A percentile compares a stretch with the other conserved stretches of the same genome.
phyloP scores from a whole-genome alignment of 192 early-diverging fungal genomes.

The Backusella morwellensis region DNA sequence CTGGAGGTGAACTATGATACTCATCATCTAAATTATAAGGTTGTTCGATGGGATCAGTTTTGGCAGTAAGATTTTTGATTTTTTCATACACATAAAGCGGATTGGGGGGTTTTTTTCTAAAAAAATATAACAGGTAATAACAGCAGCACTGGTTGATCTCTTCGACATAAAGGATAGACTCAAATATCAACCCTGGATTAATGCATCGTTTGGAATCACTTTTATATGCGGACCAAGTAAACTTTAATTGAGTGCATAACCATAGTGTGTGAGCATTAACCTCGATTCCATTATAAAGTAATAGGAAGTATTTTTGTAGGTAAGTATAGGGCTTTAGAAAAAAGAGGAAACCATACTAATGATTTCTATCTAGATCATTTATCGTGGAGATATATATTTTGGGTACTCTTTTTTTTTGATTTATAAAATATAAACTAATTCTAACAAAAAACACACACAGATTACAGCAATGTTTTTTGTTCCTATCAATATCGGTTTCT shows the following conservation, averaged over 20 bases:
- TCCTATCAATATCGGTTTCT: not conserved
- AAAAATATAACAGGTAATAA: not conserved
- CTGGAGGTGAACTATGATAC: not conserved
- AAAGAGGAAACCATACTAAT: too few species aligned
- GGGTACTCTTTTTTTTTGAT: not conserved
- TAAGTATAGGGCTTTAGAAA: not conserved
- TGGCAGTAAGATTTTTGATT: not conserved
- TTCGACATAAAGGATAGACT: not conserved
- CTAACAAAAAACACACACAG: not conserved
- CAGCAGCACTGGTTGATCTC: not conserved
- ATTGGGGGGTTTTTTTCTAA: not conserved
- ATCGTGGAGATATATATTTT: not conserved
- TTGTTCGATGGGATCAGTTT: not conserved
- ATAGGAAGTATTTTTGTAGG: not conserved
- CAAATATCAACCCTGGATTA: not conserved
- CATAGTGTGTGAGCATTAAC: not conserved
- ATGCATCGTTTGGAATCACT: not conserved
- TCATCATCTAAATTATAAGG: not conserved
- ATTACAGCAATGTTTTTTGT: not conserved
- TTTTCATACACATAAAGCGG: not conserved
- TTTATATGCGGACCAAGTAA: not conserved
- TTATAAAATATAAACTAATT: too few species aligned
- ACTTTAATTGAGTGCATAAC: not conserved
- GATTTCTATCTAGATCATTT: not conserved
- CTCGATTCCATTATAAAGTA: not conserved